phyloP scores from a whole-genome alignment of 257 asterid species.

The Nicotiana attenuata region DNA sequence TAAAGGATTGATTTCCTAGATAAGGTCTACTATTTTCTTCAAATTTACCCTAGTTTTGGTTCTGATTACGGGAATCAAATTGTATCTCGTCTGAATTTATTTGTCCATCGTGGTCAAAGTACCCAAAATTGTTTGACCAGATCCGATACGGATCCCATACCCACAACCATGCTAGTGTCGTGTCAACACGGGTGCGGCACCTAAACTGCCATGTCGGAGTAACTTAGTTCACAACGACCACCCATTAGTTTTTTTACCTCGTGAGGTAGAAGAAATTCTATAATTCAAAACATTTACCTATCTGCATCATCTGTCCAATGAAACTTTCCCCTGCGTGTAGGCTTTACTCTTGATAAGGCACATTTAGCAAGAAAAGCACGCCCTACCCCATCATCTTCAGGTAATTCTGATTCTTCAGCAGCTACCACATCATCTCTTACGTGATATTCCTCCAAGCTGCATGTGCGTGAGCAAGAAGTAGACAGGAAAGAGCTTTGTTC shows the following conservation, averaged over 20 bases:
- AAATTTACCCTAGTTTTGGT: too few species aligned
- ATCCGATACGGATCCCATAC: too few species aligned
- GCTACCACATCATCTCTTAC: constrained; percentile 26
- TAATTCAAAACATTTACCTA: constrained; percentile 46
- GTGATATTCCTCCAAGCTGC: constrained; percentile 25
- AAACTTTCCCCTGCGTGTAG: constrained; percentile 53
- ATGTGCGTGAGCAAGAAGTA: constrained; percentile 30
- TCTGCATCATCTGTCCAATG: constrained; percentile 86
- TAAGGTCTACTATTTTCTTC: too few species aligned
- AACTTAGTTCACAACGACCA: constrained; percentile 4
- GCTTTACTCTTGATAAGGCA: constrained; percentile 50
- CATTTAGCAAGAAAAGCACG: constrained; percentile 38
- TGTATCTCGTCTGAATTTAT: too few species aligned
- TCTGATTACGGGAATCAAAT: too few species aligned
- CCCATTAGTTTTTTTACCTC: constrained; percentile 6
- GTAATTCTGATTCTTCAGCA: constrained; percentile 33
- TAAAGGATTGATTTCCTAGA: too few species aligned
- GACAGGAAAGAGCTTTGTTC: constrained; percentile 28
- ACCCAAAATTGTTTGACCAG: too few species aligned
- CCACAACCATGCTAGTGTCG: too few species aligned
- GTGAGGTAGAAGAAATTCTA: constrained; percentile 9
- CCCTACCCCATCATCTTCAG: constrained; percentile 39
- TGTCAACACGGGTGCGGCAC: too few species aligned
- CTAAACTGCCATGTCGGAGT: too few species aligned
- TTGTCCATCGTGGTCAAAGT: too few species aligned